Evolutionary conservation across 202 grass and related monocot genomes (phyloP), one percentile per base, ranked within the genome.

Genomic region (Setaria italica): DNA sequence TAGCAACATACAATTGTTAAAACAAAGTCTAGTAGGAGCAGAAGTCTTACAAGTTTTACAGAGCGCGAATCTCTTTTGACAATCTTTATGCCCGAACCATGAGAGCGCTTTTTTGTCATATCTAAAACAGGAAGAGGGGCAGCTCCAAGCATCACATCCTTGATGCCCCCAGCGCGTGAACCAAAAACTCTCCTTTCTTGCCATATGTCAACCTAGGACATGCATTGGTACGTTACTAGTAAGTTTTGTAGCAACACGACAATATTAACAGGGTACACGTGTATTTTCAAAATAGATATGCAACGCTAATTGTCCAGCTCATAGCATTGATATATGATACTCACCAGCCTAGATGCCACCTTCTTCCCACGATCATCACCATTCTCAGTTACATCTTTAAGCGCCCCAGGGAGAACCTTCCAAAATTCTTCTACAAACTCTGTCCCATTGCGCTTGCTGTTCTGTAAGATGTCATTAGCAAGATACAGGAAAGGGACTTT

Each of bases 151-250:
- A 99, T 97, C 80, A 91, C 90, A 67, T 97, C 94, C 74, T 89
- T 99, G 75, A 99, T 83, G 77, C 90, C 85, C 46, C 82, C 85
- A 32, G 94, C 88, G 88, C 79, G 88, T 76, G 94, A 99, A 57
- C 97, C 97, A 85, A 99, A 99, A 82, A 99, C 97, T 90, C 92
- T 93, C 72, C 97, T 97, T 91, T 99, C 93, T 89, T 99, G 94
- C 97, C 97, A 99, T 81, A 99, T 99, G 67, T 91, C 82, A 51
- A 99, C 94, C 97, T 99, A 90, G 25, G 88, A 79, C 6, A 82
- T 58, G 72, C 37, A 85, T 70, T 64, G 63, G 43, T 63, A 53
- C 13, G 9, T 74, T 82, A 41, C 48, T 34, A 71, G 56, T 59
- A 70, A 67, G 62, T 75, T 66, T 39, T 70, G 9, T 50, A 82